Evolutionary conservation across 495 filamentous ascomycete species (phyloP).

Genomic region (Paragyromitra xinjiangensis): DNA sequence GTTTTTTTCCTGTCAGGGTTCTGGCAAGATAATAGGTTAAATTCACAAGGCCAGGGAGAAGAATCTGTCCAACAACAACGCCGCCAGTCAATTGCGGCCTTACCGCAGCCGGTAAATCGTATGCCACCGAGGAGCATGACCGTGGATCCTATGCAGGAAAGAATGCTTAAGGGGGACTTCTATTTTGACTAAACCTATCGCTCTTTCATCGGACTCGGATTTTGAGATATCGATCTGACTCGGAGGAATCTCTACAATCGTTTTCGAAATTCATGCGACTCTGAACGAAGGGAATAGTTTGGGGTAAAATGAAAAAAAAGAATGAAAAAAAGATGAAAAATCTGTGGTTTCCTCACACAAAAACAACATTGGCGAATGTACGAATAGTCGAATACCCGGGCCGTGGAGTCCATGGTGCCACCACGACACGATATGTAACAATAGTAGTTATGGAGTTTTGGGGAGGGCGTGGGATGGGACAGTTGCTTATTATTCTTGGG

Average conservation of each 20-base stretch:
- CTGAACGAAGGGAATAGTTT: not conserved
- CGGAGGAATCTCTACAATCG: constrained; percentile 6
- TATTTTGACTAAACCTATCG: constrained; percentile 82
- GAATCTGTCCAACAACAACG: constrained; percentile 50
- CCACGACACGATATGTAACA: constrained; percentile 46
- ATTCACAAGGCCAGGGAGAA: constrained; percentile 43
- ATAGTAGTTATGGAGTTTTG: constrained; percentile 39
- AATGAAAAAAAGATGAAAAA: constrained; percentile 20
- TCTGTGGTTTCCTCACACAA: constrained; percentile 22
- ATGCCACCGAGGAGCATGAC: constrained; percentile 64
- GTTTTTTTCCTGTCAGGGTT: constrained; percentile 42
- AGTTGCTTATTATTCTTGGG: constrained; percentile 18
- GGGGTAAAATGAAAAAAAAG: no score
- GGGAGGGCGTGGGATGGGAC: constrained; percentile 12
- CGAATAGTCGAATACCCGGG: constrained; percentile 36
- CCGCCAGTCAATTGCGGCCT: constrained; percentile 56
- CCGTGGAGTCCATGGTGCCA: constrained; percentile 24
- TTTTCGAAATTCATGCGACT: constrained; percentile 9
- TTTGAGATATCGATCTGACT: constrained; percentile 5
- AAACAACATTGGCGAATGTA: constrained; percentile 36
- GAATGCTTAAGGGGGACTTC: constrained; percentile 96
- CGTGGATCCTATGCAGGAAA: constrained; percentile 92
- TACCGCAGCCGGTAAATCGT: constrained; percentile 59
- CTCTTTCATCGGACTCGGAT: constrained; percentile 7
- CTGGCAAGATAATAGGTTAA: constrained; percentile 49